Base-by-base conservation (phyloP, 169 alveolate species). In the Plasmodium vivax region DNA sequence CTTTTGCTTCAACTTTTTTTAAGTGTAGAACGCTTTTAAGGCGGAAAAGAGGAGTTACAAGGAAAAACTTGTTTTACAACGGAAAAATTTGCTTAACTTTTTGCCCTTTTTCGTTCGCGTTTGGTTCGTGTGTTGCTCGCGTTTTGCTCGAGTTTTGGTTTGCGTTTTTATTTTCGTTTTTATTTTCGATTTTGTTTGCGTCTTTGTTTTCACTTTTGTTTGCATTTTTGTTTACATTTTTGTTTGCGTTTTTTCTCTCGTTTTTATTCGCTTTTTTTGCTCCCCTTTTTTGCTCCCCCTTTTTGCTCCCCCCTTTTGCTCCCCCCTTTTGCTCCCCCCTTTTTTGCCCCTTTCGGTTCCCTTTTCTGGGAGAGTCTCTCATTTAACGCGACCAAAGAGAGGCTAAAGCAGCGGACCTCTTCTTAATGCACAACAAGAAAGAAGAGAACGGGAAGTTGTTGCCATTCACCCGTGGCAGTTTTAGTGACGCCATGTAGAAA, bases 391-490 rank as follows among this genome's bases (percentile, higher is more conserved):
- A 71, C 23, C 19, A 72, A 84, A 84, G 19, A 72, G 54, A 72
- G 56, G 16, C 73, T 54, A 68, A 71, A 19, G 10, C 14, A 71
- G 27, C 75, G 58, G 75, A 41, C 34, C 79, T 84, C 27, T 23
- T 84, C 68, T 45, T 87, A 87, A 58, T 56, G 87, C 93, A 87
- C 93, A 77, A 54, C 56, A 87, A 34, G 23, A 43, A 75, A 41
- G 56, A 72, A 43, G 7, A 43, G 68, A 47, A 30, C 14, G 56
- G 27, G 12, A 43, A 12, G 23, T 51, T 51, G 27, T n/a, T 71
- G 19, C 47, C 23, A 27, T 41, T 19, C 19, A 19, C 71, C 19
- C 43, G 36, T 36, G 51, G 84, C 71, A 45, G 23, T 45, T 72
- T 36, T 45, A 68, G 5, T 68, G 32, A 68, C 38, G 77, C 34